Evolutionary conservation across 345 rosid genomes (phyloP), one percentile per base, ranked within the genome.

Genomic region (Arabidopsis suecica): DNA sequence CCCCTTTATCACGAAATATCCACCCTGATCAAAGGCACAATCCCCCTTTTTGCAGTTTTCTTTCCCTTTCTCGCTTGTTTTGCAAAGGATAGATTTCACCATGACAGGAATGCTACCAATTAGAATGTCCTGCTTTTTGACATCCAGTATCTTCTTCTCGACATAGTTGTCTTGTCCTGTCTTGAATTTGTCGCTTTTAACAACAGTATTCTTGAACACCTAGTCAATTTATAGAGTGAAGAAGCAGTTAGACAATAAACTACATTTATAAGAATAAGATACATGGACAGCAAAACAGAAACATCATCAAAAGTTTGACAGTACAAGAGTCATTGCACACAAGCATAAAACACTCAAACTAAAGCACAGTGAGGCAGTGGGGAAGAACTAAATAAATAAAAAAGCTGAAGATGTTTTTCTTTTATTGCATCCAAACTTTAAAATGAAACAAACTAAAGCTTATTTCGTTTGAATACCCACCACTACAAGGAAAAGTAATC

Each of bases 1-100:
- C 10, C 98, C 97, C 77, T 94, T 94, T 53, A 94, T 86, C 69
- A 90, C 56, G 76, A 94, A 94, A 75, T 88, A 94, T 41, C 96
- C 98, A 48, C 97, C 96, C 16, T 85, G 93, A 69, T 94, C 98
- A 84, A 85, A 94, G 44, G 88, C 97, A 76, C 98, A 94, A 50
- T 94, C 97, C 51, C 74, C 85, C 72, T 77, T 77, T 64, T 40
- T 57, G 61, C 36, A n/a, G 22, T 12, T 68, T 33, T 51, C 69
- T 57, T 84, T 85, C 56, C 83, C 87, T 20, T 56, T 80, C 53
- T 69, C 85, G 23, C 38, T 79, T 88, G 88, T 85, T 82, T 97
- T 87, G 79, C 96, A 94, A 18, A 90, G 85, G 18, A 84, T 78
- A 56, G 98, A 91, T 69, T 84, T 88, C 66, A 91, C 96, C 96